These are phyloP conservation scores for Euphorbia peplus DNA, from an alignment of 345 rosid genomes.

Conservation along the genomic window DNA sequence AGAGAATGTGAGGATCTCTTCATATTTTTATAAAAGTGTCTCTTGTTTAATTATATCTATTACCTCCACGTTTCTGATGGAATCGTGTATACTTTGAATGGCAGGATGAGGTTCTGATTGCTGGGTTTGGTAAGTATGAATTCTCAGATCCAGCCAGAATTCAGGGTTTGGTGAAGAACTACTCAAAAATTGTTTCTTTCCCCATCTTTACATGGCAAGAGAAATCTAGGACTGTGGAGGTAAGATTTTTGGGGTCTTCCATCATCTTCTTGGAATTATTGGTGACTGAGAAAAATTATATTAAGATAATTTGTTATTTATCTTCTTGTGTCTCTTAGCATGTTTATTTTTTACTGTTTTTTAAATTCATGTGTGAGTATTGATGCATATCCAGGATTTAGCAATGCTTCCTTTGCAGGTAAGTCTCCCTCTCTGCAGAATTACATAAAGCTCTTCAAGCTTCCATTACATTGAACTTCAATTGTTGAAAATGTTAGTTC, in stretches of 20 bases:
- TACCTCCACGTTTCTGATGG: background rate
- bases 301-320: background rate
- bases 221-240: conserved; percentile 92
- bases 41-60: background rate
- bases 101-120: conserved; percentile 77
- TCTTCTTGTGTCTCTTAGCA: background rate
- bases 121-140: conserved; percentile 86
- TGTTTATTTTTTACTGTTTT: background rate
- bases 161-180: conserved; percentile 87
- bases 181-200: conserved; percentile 94
- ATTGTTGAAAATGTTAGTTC: too few species aligned
- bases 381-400: too few species aligned
- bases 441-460: too few species aligned
- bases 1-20: conserved; percentile 55
- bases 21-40: background rate
- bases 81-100: background rate
- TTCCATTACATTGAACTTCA: too few species aligned
- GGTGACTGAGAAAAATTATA: background rate
- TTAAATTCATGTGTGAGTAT: background rate
- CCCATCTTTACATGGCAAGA: conserved; percentile 96
- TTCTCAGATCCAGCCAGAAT: conserved; percentile 72
- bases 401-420: too few species aligned
- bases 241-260: conserved; percentile 20
- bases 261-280: background rate
- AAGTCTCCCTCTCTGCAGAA: too few species aligned